Percentiles rank a stretch among this genome's conserved stretches.
phyloP scores from a whole-genome alignment of 73 alveolate genomes.

The Uronychia binucleata region DNA sequence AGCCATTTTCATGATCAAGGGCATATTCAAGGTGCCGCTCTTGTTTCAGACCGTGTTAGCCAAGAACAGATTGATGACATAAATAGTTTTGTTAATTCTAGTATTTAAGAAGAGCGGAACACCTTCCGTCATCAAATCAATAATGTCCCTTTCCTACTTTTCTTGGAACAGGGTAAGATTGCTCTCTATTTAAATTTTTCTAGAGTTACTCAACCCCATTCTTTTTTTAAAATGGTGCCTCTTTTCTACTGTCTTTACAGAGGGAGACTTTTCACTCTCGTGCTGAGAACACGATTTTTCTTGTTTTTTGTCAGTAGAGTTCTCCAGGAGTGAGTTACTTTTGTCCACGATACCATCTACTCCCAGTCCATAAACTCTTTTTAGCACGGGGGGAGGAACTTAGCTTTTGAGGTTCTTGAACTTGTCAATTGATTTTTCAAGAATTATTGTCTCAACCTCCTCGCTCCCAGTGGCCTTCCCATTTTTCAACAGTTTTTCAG shows the following conservation, averaged over 20 bases:
- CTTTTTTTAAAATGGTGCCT: no score
- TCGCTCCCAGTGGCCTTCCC: neutral
- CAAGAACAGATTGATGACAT: neutral
- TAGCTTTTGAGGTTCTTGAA: neutral
- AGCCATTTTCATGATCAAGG: neutral
- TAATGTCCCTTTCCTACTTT: neutral
- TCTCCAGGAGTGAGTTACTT: no score
- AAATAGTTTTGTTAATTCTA: neutral
- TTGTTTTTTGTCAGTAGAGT: no score
- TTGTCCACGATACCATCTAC: no score
- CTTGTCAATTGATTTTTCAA: neutral
- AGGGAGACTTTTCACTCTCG: no score
- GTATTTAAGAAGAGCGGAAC: neutral
- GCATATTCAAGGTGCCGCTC: neutral
- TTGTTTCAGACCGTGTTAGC: neutral
- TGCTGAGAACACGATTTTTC: no score
- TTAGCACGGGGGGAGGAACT: neutral
- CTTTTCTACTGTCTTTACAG: no score
- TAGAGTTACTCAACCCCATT: no score
- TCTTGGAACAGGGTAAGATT: neutral
- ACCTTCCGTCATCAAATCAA: neutral
- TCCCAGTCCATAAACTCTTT: neutral
- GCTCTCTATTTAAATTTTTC: no score
- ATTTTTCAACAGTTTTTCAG: neutral
- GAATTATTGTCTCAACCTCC: neutral